A percentile compares a stretch with the other conserved stretches of the same genome.
Conservation (phyloP, 2,329 filamentous ascomycete genomes). For the Claviceps arundinis region DNA sequence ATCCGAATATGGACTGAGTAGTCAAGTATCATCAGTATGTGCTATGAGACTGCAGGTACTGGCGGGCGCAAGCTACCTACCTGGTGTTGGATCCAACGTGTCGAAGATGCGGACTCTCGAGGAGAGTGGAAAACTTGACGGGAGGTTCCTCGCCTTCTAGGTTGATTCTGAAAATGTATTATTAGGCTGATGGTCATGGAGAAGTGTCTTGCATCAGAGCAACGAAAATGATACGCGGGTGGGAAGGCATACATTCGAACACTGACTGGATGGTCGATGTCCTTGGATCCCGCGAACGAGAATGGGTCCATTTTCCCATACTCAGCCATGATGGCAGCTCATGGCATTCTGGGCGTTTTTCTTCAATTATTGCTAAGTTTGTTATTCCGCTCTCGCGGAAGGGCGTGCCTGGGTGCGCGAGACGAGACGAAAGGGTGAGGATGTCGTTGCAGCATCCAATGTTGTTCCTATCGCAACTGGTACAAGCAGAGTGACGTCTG, state of each 20-base stretch:
- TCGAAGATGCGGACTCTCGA: conserved; percentile 66
- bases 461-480: background rate
- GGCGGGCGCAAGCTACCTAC: conserved; percentile 34
- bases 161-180: conserved; percentile 26
- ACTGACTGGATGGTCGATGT: conserved; percentile 60
- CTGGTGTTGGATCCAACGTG: conserved; percentile 78
- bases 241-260: conserved; percentile 43
- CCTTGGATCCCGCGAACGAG: conserved; percentile 83
- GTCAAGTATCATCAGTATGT: conserved; percentile 29
- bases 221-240: background rate
- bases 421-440: background rate
- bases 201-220: background rate
- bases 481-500: background rate
- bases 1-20: conserved; percentile 60
- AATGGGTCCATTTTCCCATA: conserved; percentile 72
- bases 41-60: background rate
- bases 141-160: conserved; percentile 31
- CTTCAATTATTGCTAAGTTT: too few relatives aligned
- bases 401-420: background rate
- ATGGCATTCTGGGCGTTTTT: conserved; percentile 14
- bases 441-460: background rate
- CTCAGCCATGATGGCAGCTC: conserved; percentile 20
- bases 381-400: too few relatives aligned
- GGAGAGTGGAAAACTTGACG: conserved; percentile 49
- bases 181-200: conserved; percentile 7